Percentiles rank a stretch among this genome's conserved stretches.
Conservation (phyloP, 1,139 yeast genomes). For the Yamadazyma membranifaciens region DNA sequence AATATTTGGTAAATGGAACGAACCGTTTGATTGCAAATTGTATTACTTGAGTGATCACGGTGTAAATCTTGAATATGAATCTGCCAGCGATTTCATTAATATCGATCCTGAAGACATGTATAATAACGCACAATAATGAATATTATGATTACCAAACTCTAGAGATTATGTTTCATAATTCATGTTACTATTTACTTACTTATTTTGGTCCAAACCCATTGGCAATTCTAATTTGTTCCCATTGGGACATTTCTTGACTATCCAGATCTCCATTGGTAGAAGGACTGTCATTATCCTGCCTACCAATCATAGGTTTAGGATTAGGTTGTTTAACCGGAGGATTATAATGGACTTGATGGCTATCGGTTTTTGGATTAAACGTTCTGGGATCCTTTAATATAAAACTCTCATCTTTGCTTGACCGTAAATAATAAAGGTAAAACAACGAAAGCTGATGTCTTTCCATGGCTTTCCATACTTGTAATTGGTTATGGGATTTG, state of each 20-base stretch:
- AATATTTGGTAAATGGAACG: conserved; percentile 4
- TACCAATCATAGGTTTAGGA: conserved; percentile 10
- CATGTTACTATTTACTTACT: neutral
- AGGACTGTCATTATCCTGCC: conserved; percentile 8
- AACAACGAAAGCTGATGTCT: conserved; percentile 36
- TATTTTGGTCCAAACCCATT: conserved; percentile 23
- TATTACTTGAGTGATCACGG: neutral
- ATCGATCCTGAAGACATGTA: conserved; percentile 1
- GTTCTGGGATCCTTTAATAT: conserved; percentile 39
- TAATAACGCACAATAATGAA: neutral
- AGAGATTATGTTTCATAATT: neutral
- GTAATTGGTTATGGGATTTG: conserved; percentile 16
- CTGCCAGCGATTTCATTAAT: neutral
- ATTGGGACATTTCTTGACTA: conserved; percentile 18
- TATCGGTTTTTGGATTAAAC: conserved; percentile 11
- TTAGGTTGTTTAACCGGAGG: conserved; percentile 16
- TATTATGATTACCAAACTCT: neutral
- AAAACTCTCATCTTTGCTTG: conserved; percentile 33
- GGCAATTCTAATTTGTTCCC: conserved; percentile 32
- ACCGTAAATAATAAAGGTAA: conserved; percentile 33
- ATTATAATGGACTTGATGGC: conserved; percentile 28
- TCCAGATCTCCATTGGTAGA: conserved; percentile 5
- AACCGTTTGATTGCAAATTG: neutral
- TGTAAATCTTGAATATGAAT: neutral
- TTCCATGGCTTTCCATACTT: conserved; percentile 41